Evolutionary conservation across 371 early-diverging fungal species (phyloP).

Genomic region (Mucor piriformis): DNA sequence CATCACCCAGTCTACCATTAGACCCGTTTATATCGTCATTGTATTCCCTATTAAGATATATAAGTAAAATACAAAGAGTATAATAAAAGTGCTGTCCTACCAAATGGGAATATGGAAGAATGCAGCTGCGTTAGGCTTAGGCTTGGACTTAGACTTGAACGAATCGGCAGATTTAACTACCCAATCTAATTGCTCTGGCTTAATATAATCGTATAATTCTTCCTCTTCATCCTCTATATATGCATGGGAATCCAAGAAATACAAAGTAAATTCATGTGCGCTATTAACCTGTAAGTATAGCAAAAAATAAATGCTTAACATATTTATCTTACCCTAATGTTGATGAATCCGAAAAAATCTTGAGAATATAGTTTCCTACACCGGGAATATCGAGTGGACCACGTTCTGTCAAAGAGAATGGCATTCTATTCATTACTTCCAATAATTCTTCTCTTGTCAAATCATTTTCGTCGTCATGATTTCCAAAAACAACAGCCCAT

Average conservation of each 20-base stretch:
- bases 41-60: conserved; percentile 31
- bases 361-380: conserved; percentile 51
- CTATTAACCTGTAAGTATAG: conserved; percentile 1
- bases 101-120: conserved; percentile 61
- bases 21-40: conserved; percentile 14
- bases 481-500: conserved; percentile 62
- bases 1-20: conserved; percentile 39
- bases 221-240: conserved; percentile 40
- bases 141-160: conserved; percentile 6
- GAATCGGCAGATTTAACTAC: conserved; percentile 13
- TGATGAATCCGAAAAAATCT: conserved; percentile 28
- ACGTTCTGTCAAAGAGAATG: conserved; percentile 48
- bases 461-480: conserved; percentile 59
- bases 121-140: conserved; percentile 46
- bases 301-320: not conserved
- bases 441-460: conserved; percentile 53
- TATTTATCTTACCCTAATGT: conserved; percentile 33
- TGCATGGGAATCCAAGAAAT: conserved; percentile 56
- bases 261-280: conserved; percentile 43
- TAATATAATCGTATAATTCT: conserved; percentile 44
- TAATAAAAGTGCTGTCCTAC: conserved; percentile 9
- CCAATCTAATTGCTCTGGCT: conserved; percentile 57
- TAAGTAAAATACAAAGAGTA: no score
- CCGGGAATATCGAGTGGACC: conserved; percentile 54
- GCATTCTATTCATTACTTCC: conserved; percentile 46